Base-by-base conservation (phyloP, 805 yeast species). In the Barnettozyma salicaria region DNA sequence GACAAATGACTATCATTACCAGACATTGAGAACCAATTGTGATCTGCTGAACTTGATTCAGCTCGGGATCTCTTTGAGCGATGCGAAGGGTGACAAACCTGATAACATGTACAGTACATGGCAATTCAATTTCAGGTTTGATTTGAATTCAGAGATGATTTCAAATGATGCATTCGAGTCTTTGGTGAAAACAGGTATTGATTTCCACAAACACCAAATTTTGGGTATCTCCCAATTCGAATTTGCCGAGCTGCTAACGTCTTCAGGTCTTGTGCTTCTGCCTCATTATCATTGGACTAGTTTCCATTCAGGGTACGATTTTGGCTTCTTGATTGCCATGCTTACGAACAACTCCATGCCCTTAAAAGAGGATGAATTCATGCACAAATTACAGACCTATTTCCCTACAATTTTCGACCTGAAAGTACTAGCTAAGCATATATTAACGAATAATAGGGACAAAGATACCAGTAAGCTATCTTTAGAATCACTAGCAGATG, bases 81-180 rank as follows among this genome's bases (percentile, higher is more conserved):
- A 83, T 55, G 66, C 68, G 30, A 68, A 68, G 37, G 92, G 90
- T 11, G 76, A 73, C 41, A 76, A 75, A 40, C 89, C 89, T 2
- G 82, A 78, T 46, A 66, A 66, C 45, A 70, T 70, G 17, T 74
- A 80, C 23, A 74, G 82, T 4, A 86, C 96, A n/a, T 92, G 97
- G 96, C 97, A 90, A 58, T 89, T 92, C 65, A 92, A 92, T 60
- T 88, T 92, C 65, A 68, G 72, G 47, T 92, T 88, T 60, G 89
- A 84, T 59, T 63, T 84, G 25, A 67, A 72, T 26, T 65, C 68
- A 23, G 92, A 87, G 54, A 90, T 92, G 96, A 85, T 78, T 47
- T 81, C 90, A 17, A 77, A 77, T 37, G 97, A 89, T 50, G 85
- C 90, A 14, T 68, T 88, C 38, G 86, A 87, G 36, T 72, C 86